These are phyloP conservation scores for Nemania abortiva DNA, from an alignment of 2,329 filamentous ascomycete species.

Conservation along the genomic window DNA sequence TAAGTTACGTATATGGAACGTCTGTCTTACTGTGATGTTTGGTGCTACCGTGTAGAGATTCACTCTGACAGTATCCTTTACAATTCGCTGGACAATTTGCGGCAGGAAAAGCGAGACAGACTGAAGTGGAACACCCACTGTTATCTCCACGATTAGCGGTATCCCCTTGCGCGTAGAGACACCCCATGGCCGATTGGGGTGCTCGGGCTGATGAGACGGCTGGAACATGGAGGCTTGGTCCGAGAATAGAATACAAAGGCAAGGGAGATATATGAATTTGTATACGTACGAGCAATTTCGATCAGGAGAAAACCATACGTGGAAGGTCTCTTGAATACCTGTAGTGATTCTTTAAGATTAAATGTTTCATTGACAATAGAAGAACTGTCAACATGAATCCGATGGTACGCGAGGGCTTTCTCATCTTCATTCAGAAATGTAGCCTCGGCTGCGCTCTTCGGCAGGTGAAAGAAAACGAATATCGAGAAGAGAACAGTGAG, in stretches of 20 bases:
- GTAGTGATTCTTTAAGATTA: constrained; percentile 62
- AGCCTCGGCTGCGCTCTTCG: constrained; percentile 72
- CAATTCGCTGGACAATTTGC: constrained; percentile 65
- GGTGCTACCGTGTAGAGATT: constrained; percentile 87
- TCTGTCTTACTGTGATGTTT: constrained; percentile 67
- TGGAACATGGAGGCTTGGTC: background rate
- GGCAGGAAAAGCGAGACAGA: constrained; percentile 67
- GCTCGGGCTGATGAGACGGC: background rate
- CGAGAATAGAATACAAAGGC: background rate
- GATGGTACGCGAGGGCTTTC: constrained; percentile 75
- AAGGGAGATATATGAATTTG: background rate
- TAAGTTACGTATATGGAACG: too few species aligned
- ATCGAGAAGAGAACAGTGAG: constrained; percentile 71
- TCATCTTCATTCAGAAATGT: constrained; percentile 75
- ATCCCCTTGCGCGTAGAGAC: background rate
- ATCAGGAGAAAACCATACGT: constrained; percentile 65
- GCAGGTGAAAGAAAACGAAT: constrained; percentile 78
- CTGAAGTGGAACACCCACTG: constrained; percentile 68
- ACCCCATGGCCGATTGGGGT: too few species aligned
- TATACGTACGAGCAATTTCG: constrained; percentile 56
- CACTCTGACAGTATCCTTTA: constrained; percentile 67
- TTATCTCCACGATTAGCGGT: constrained; percentile 4
- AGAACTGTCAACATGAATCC: constrained; percentile 82
- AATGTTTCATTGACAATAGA: constrained; percentile 68
- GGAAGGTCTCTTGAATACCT: constrained; percentile 64